Evolutionary conservation across 441 rosid species (phyloP).

Genomic region (Euphorbia corollata): DNA sequence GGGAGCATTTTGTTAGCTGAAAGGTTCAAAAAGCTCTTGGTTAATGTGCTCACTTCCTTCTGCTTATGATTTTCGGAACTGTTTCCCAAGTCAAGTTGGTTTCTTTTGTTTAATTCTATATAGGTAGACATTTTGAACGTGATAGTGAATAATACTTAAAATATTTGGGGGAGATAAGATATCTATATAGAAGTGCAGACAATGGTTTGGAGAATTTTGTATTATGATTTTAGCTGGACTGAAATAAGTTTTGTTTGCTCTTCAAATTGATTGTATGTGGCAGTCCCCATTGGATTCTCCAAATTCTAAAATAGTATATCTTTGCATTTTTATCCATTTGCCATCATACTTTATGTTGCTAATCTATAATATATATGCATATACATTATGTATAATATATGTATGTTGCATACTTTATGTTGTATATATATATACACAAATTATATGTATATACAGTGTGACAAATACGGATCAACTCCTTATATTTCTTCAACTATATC

Average conservation of each 20-base stretch:
- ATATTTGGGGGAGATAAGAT: neutral
- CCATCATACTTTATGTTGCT: neutral
- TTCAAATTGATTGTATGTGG: neutral
- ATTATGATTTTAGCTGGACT: neutral
- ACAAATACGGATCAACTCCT: too few species aligned
- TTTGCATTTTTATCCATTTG: neutral
- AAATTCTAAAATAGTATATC: neutral
- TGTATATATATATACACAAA: too few species aligned
- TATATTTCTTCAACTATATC: too few species aligned
- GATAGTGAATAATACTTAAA: neutral
- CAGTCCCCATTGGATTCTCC: neutral
- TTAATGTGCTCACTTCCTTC: neutral
- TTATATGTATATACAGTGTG: too few species aligned
- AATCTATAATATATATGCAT: too few species aligned
- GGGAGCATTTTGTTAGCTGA: neutral
- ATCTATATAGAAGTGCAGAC: neutral
- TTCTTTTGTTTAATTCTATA: neutral
- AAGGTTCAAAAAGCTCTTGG: neutral
- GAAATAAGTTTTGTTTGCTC: neutral
- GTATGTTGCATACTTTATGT: too few species aligned
- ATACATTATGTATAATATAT: too few species aligned
- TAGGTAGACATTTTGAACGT: neutral
- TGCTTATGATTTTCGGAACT: neutral
- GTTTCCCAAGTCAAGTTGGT: slow-evolving; percentile 1
- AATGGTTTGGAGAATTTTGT: neutral